phyloP scores from a whole-genome alignment of 257 asterid genomes.

The Pogostemon cablin region DNA sequence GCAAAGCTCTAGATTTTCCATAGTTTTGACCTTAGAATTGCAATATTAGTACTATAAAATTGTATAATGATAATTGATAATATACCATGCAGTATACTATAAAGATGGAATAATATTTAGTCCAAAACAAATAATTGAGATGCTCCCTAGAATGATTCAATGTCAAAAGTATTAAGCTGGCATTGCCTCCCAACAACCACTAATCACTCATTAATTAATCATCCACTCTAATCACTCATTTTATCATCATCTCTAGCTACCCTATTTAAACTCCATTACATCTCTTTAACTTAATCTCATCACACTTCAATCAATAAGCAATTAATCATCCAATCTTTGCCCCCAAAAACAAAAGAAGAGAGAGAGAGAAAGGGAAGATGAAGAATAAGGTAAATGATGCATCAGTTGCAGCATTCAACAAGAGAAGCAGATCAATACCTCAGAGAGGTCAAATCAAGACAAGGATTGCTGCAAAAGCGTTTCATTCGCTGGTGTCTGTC shows the following conservation, averaged over 20 bases:
- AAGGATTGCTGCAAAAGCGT: conserved; percentile 61
- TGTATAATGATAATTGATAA: too few relatives aligned
- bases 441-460: conserved; percentile 67
- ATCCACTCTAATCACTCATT: neutral
- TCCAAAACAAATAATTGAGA: neutral
- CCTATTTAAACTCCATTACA: neutral
- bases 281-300: neutral
- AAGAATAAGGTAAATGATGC: conserved; percentile 37
- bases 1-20: too few relatives aligned
- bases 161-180: neutral
- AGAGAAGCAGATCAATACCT: conserved; percentile 40
- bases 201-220: neutral
- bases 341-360: neutral
- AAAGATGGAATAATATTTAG: neutral
- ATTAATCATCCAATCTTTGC: too few relatives aligned
- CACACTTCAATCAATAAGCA: neutral
- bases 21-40: too few relatives aligned
- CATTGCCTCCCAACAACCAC: neutral
- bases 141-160: neutral
- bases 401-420: conserved; percentile 25
- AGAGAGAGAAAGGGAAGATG: conserved; percentile 27
- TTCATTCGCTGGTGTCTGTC: conserved; percentile 46
- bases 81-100: too few relatives aligned
- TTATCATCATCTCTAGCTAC: neutral
- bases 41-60: too few relatives aligned